Base-by-base conservation (phyloP, 2,329 filamentous ascomycete genomes). In the Aureobasidium musti region DNA sequence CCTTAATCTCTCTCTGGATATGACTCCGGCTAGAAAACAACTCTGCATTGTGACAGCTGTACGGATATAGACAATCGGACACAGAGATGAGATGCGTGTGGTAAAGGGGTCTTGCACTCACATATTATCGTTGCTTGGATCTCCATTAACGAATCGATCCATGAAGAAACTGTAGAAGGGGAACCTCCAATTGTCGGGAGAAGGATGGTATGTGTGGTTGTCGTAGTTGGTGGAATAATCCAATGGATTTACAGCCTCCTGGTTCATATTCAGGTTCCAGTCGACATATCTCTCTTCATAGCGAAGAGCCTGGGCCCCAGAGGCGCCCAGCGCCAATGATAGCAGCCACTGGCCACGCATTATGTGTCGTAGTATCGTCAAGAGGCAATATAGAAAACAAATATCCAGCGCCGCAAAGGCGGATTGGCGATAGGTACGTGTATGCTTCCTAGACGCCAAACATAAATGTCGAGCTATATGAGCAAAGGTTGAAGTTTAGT, bases 131-230 rank as follows among this genome's bases (percentile, higher is more conserved):
- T 89, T 89, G 2, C 79, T 80, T 8, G 87, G 86, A 70, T 89
- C 83, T 23, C 87, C 87, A 71, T 89, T 88, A 49, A 87, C 85
- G 71, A 84, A 89, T 67, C 85, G 79, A 73, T 89, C 87, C 13
- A 88, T 75, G 72, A 88, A 87, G 53, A 89, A 77, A 10, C 85
- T 87, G 73, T 89, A 89, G 72, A 88, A 85, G 0, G 87, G 87
- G 68, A 89, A 83, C 30, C 87, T 81, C 87, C 87, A 89, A 70
- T 86, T 89, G 0, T 78, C 73, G 1, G 87, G 87, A 23, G 86
- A 88, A 0, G 79, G 76, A 21, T 77, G 73, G 70, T 84, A 88
- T 5, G 72, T 75, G 72, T 86, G 83, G 68, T 81, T 77, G n/a
- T 76, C 77, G 83, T 84, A 83, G 77, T 81, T 76, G 68, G 86